These are phyloP conservation scores for Scenedesmus sp. DNA, from an alignment of 163 green algal genomes.

Conservation along the genomic window DNA sequence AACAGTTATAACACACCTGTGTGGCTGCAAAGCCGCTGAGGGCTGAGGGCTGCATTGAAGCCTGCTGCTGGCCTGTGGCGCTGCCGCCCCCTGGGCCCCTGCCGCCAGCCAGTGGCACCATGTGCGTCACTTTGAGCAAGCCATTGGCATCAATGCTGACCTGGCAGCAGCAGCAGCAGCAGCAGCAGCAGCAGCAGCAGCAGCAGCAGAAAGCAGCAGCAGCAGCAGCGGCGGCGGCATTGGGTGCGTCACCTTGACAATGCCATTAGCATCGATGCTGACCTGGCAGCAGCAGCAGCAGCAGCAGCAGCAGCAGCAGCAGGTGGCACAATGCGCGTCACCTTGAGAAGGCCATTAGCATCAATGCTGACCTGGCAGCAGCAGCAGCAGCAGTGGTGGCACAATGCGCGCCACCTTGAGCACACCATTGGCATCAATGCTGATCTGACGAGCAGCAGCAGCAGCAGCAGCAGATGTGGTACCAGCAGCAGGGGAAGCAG, in stretches of 20 bases:
- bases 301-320: constrained; percentile 94
- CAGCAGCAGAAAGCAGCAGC: background rate
- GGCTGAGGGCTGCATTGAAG: background rate
- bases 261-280: too few species aligned
- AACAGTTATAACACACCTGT: background rate
- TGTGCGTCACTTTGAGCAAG: constrained; percentile 82
- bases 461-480: constrained; percentile 1
- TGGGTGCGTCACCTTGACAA: background rate
- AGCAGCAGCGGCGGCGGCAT: constrained; percentile 29
- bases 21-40: background rate
- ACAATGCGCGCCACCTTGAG: constrained; percentile 70
- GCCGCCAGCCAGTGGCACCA: constrained; percentile 66
- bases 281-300: constrained; percentile 74
- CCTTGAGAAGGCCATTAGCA: constrained; percentile 73
- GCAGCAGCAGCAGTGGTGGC: background rate
- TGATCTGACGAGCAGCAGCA: constrained; percentile 59
- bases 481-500: background rate
- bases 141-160: constrained; percentile 78
- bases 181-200: background rate
- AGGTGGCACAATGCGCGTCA: constrained; percentile 78
- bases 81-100: background rate
- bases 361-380: constrained; percentile 75
- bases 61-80: background rate
- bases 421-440: constrained; percentile 74
- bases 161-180: constrained; percentile 57